These are phyloP conservation scores for Marvania coccoides DNA, from an alignment of 139 green algal species.

Conservation along the genomic window DNA sequence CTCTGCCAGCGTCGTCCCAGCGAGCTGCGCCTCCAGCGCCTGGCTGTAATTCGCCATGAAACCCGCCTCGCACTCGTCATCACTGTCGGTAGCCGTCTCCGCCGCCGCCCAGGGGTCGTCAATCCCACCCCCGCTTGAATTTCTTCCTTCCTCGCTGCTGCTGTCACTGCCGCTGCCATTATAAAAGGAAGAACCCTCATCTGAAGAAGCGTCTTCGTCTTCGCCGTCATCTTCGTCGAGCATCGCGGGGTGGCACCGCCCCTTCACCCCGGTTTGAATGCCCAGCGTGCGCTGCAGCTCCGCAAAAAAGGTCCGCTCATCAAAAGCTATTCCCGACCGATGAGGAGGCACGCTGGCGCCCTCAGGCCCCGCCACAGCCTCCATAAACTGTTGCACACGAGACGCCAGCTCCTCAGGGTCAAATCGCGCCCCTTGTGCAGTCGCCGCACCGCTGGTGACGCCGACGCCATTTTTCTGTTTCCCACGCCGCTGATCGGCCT, in stretches of 20 bases:
- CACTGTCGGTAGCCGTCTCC: conserved; percentile 46
- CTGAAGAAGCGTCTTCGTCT: conserved; percentile 3
- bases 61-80: conserved; percentile 17
- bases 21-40: conserved; percentile 44
- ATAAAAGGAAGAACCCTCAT: conserved; percentile 40
- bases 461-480: neutral
- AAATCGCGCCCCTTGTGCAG: conserved; percentile 12
- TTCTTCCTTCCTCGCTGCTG: neutral
- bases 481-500: neutral
- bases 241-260: too few relatives aligned
- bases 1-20: conserved; percentile 23
- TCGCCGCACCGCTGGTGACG: neutral
- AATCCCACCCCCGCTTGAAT: neutral
- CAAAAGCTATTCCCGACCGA: conserved; percentile 8
- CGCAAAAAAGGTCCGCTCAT: conserved; percentile 20
- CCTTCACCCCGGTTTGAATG: neutral
- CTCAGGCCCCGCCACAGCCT: conserved; percentile 28
- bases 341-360: conserved; percentile 38
- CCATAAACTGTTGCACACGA: conserved; percentile 42
- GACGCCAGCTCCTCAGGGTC: conserved; percentile 36
- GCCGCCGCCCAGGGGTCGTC: conserved; percentile 15
- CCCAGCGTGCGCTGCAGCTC: conserved; percentile 32
- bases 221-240: conserved; percentile 9
- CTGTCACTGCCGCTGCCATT: neutral
- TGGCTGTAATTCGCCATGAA: conserved; percentile 51